phyloP scores from a whole-genome alignment of 352 stramenopile genomes.

The Vaucheria bursata region DNA sequence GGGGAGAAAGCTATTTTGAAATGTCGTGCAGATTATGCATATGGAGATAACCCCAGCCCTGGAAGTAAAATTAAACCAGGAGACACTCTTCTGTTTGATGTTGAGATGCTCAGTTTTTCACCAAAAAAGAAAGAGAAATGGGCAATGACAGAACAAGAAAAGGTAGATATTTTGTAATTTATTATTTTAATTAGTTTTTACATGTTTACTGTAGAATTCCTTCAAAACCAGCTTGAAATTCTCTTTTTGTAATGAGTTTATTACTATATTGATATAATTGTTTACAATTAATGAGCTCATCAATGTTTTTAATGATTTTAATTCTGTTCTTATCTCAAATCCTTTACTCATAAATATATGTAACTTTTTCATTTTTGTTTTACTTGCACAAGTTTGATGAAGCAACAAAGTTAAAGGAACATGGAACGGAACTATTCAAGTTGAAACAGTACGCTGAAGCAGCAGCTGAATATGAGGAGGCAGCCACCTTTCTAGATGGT shows the following conservation, averaged over 20 bases:
- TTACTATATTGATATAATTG: no score
- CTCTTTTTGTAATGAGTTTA: no score
- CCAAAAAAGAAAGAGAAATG: constrained; percentile 55
- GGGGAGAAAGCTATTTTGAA: constrained; percentile 57
- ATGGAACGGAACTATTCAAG: constrained; percentile 52
- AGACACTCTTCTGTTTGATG: constrained; percentile 58
- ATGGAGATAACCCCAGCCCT: constrained; percentile 51
- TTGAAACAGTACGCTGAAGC: constrained; percentile 50
- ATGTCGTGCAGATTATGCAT: constrained; percentile 56
- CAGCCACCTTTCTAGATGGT: constrained; percentile 24
- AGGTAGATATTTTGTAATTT: no score
- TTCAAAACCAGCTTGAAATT: no score
- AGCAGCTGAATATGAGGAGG: constrained; percentile 45
- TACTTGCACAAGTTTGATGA: constrained; percentile 12
- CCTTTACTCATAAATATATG: no score
- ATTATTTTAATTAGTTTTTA: no score
- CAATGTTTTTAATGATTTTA: no score
- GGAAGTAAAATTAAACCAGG: constrained; percentile 53
- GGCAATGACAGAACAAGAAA: constrained; percentile 52
- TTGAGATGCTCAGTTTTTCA: constrained; percentile 56
- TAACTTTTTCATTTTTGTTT: no score
- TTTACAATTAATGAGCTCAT: no score
- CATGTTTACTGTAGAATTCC: no score
- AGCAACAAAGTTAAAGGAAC: constrained; percentile 35
- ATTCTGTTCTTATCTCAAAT: no score